Evolutionary conservation across 1,284 basidiomycete species (phyloP).

Genomic region (Papiliotrema laurentii): DNA sequence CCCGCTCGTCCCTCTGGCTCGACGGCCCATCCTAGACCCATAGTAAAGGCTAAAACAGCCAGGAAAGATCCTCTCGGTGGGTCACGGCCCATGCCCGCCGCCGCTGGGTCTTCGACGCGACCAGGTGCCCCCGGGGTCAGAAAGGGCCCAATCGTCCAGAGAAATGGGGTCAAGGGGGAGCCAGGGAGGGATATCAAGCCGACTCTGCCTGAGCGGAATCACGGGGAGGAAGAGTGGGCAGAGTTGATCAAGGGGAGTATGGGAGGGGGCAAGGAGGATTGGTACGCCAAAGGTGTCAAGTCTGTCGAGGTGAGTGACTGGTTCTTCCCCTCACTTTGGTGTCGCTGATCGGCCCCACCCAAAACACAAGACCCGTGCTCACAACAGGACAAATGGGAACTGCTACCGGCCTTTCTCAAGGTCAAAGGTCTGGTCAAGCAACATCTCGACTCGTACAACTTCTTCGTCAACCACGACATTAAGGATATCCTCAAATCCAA

Average conservation of each 20-base stretch:
- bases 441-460: slow-evolving; percentile 99
- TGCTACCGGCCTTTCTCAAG: slow-evolving; percentile 89
- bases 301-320: slow-evolving; percentile 49
- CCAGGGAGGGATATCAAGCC: not conserved
- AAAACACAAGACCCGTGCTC: too few relatives aligned
- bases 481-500: slow-evolving; percentile 95
- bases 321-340: too few relatives aligned
- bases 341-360: too few relatives aligned
- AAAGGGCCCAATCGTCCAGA: not conserved
- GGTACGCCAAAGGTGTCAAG: slow-evolving; percentile 52
- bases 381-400: slow-evolving; percentile 98
- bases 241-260: slow-evolving; percentile 42
- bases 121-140: not conserved
- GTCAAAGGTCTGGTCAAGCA: slow-evolving; percentile 99
- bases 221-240: slow-evolving; percentile 37
- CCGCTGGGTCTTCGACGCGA: not conserved
- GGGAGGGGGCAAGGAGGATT: slow-evolving; percentile 27
- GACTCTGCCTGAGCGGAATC: not conserved
- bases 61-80: too few relatives aligned
- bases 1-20: too few relatives aligned
- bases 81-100: not conserved
- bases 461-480: slow-evolving; percentile 95
- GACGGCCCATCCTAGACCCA: too few relatives aligned
- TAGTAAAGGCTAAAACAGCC: too few relatives aligned
- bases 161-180: not conserved